Evolutionary conservation across 441 rosid genomes (phyloP).

Genomic region (Pelargonium fulgidum): DNA sequence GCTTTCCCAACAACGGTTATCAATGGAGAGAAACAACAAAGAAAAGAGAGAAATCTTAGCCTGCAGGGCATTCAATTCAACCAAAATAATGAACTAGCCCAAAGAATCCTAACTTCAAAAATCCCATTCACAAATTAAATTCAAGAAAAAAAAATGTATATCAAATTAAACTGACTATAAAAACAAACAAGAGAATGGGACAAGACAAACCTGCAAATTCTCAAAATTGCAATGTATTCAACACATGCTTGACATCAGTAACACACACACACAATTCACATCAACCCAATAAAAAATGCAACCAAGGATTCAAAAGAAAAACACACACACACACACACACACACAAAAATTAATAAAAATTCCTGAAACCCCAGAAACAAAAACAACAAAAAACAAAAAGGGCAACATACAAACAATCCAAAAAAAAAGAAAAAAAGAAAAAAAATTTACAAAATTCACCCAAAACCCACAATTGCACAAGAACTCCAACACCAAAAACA

Average conservation of each 20-base stretch:
- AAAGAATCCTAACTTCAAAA: too few relatives aligned
- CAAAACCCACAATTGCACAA: slow-evolving; percentile 20
- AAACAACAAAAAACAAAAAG: slow-evolving; percentile 7
- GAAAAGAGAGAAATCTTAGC: too few relatives aligned
- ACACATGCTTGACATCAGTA: neutral
- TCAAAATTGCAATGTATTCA: neutral
- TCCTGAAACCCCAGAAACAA: slow-evolving; percentile 3
- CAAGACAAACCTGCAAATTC: neutral
- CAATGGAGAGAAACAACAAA: too few relatives aligned
- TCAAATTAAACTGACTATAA: too few relatives aligned
- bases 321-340: neutral
- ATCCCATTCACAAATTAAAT: too few relatives aligned
- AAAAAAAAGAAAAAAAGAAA: too few relatives aligned
- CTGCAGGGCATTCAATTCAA: too few relatives aligned
- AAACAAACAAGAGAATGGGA: too few relatives aligned
- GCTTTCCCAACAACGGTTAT: too few relatives aligned
- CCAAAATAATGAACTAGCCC: too few relatives aligned
- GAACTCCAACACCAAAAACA: slow-evolving; percentile 19
- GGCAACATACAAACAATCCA: slow-evolving; percentile 9
- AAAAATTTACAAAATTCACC: slow-evolving; percentile 11
- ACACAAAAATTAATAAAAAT: neutral
- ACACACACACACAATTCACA: neutral
- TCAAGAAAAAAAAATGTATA: too few relatives aligned
- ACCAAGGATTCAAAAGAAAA: neutral
- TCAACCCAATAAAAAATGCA: neutral